These are phyloP conservation scores for Phyllosticta citrichinensis DNA, from an alignment of 2,329 filamentous ascomycete species.

Conservation along the genomic window DNA sequence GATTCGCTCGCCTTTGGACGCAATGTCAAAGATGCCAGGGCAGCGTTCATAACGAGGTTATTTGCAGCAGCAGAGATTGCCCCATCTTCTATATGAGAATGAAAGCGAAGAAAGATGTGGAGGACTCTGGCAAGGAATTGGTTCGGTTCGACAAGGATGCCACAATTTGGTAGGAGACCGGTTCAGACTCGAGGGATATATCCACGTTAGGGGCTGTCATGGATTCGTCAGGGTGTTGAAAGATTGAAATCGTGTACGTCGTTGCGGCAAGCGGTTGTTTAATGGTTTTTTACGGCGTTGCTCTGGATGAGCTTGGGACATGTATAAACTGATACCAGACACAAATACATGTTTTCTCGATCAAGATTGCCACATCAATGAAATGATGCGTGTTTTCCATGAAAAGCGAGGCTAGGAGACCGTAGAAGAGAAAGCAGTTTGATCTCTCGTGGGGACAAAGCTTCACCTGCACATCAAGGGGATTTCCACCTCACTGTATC, in stretches of 20 bases:
- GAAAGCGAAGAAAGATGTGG: conserved; percentile 99
- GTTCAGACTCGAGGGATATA: neutral
- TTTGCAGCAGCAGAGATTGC: conserved; percentile 91
- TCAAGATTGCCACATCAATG: no score
- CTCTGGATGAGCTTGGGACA: neutral
- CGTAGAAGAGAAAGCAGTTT: no score
- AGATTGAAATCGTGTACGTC: neutral
- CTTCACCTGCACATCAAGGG: no score
- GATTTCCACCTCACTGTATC: no score
- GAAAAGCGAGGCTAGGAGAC: no score
- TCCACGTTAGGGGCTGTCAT: neutral
- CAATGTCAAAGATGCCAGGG: conserved; percentile 97
- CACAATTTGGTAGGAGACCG: conserved; percentile 50
- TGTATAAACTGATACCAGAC: neutral
- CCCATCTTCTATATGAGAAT: conserved; percentile 99
- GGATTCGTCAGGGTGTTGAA: neutral
- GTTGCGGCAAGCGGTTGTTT: neutral
- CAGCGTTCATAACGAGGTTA: conserved; percentile 96
- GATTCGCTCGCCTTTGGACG: conserved; percentile 90
- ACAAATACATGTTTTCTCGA: neutral
- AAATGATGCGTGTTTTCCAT: no score
- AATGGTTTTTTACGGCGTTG: neutral
- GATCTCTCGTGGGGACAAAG: no score
- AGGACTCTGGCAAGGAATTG: conserved; percentile 87
- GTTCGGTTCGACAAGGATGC: conserved; percentile 80